Evolutionary conservation across 805 yeast genomes (phyloP).

Genomic region (Dipodascus albidus): DNA sequence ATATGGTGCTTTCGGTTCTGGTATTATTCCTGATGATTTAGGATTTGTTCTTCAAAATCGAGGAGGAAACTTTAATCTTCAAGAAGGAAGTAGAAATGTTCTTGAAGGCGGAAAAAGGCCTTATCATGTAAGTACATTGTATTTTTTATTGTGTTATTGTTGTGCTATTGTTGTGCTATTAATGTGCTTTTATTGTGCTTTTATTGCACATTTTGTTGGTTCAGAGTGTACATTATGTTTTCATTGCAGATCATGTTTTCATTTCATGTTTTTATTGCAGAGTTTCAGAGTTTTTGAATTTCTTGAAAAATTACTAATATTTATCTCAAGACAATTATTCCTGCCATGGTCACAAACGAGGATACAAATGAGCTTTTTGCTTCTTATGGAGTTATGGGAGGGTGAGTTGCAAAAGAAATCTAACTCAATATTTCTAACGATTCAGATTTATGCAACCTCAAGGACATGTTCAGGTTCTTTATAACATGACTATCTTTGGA

Average conservation of each 20-base stretch:
- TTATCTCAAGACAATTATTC: constrained; percentile 48
- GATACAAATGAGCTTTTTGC: constrained; percentile 44
- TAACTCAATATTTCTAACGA: not conserved
- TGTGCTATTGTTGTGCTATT: no score
- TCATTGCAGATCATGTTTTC: no score
- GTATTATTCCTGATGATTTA: constrained; percentile 42
- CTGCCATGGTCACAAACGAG: constrained; percentile 57
- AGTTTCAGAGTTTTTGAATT: no score
- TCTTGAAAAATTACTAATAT: not conserved
- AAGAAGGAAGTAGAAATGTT: constrained; percentile 44
- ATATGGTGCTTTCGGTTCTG: constrained; percentile 58
- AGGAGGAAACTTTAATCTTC: constrained; percentile 62
- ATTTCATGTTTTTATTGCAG: no score
- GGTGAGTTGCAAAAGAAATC: constrained; percentile 19
- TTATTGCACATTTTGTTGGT: no score
- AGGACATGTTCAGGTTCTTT: constrained; percentile 68
- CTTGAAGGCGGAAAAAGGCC: constrained; percentile 62
- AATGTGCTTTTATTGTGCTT: no score
- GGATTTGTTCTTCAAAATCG: constrained; percentile 71
- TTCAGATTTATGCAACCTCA: constrained; percentile 67
- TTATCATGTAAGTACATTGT: constrained; percentile 35
- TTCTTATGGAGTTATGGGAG: constrained; percentile 77
- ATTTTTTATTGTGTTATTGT: no score
- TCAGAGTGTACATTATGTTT: no score
- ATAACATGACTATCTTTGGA: constrained; percentile 53